A percentile compares a stretch with the other conserved stretches of the same genome.
Evolutionary conservation across 2,329 filamentous ascomycete genomes (phyloP).

Genomic region (Massarina eburnea): DNA sequence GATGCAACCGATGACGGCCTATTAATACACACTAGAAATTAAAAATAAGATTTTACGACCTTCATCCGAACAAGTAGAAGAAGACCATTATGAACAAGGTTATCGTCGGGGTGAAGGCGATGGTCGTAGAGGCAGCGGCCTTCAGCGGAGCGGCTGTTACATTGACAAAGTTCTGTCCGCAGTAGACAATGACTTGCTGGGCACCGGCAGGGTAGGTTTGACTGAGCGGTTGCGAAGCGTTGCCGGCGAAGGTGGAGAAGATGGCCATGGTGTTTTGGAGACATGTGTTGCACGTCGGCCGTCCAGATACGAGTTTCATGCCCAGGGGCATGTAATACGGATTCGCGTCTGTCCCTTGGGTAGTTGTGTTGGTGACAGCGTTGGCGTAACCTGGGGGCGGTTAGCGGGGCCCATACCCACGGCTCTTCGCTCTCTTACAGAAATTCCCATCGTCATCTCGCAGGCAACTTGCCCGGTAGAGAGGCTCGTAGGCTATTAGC

Average conservation of each 20-base stretch:
- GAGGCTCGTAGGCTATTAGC: conserved; percentile 72
- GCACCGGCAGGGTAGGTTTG: conserved; percentile 72
- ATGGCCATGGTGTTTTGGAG: conserved; percentile 79
- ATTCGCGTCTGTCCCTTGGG: conserved; percentile 68
- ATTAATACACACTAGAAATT: conserved; percentile 24
- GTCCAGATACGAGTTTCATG: conserved; percentile 63
- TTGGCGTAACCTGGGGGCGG: conserved; percentile 64
- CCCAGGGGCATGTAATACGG: conserved; percentile 87
- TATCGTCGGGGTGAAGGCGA: conserved; percentile 31
- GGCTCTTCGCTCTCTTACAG: conserved; percentile 57
- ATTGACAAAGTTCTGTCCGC: conserved; percentile 58
- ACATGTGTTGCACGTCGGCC: conserved; percentile 76
- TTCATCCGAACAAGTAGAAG: conserved; percentile 35
- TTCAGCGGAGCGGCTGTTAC: conserved; percentile 49
- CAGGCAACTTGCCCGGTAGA: conserved; percentile 82
- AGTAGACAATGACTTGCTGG: conserved; percentile 67
- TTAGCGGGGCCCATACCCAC: conserved; percentile 8
- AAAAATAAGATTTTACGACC: conserved; percentile 8
- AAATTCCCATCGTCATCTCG: conserved; percentile 64
- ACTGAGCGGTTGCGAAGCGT: conserved; percentile 67
- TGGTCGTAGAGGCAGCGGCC: conserved; percentile 24
- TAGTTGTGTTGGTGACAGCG: conserved; percentile 74
- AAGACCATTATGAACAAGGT: conserved; percentile 39
- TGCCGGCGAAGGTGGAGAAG: conserved; percentile 69
- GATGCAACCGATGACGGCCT: conserved; percentile 10